These are phyloP conservation scores for Xylaria intraflava DNA, from an alignment of 495 filamentous ascomycete species.

Conservation along the genomic window DNA sequence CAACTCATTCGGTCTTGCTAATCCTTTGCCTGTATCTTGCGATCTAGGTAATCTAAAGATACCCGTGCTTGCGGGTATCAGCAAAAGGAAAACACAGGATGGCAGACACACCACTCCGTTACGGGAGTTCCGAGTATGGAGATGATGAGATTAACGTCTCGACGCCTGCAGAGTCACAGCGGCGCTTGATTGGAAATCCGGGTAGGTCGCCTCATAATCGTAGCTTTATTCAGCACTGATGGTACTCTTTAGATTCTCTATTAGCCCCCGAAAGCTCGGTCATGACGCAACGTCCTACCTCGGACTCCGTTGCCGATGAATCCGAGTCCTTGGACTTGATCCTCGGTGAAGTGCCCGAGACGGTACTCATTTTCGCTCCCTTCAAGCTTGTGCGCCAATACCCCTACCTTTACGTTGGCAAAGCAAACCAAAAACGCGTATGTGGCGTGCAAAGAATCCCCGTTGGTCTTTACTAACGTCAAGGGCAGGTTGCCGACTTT, in stretches of 20 bases:
- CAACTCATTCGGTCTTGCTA: no score
- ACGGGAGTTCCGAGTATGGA: neutral
- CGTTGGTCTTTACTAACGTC: neutral
- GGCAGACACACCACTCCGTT: neutral
- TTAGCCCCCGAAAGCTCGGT: neutral
- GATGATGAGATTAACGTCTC: constrained; percentile 1
- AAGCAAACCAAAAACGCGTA: constrained; percentile 37
- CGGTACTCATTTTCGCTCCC: constrained; percentile 47
- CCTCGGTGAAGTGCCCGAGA: constrained; percentile 21
- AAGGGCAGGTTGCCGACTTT: constrained; percentile 44
- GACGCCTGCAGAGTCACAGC: neutral
- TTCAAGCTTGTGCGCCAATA: constrained; percentile 53
- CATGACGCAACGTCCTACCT: neutral
- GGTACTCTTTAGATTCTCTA: neutral
- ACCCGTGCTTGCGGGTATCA: neutral
- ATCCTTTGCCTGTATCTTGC: no score
- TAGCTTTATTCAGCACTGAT: neutral
- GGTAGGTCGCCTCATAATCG: no score
- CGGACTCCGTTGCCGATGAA: neutral
- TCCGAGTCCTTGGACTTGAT: constrained; percentile 9
- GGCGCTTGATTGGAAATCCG: no score
- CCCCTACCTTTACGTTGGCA: constrained; percentile 52
- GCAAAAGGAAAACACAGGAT: neutral
- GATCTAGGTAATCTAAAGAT: no score
- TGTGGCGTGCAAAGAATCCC: constrained; percentile 7